Evolutionary conservation across 169 alveolate genomes (phyloP).

Genomic region (Plasmodium fragile): DNA sequence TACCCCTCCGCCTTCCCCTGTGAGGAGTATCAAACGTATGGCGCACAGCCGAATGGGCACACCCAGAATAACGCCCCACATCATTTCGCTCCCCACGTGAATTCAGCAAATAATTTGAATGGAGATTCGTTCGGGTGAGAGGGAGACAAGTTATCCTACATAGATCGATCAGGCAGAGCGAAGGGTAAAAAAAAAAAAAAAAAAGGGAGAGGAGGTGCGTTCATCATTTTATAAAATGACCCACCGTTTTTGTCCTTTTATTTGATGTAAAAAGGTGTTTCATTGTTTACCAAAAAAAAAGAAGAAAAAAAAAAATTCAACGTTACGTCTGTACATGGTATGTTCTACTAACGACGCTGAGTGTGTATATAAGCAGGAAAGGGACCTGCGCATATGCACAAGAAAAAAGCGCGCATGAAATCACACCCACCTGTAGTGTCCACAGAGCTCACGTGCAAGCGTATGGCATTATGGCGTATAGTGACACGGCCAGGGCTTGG

Average conservation of each 20-base stretch:
- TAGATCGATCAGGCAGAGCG: not conserved
- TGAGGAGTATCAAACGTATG: not conserved
- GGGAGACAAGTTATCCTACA: not conserved
- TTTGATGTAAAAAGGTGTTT: not conserved
- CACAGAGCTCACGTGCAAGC: not conserved
- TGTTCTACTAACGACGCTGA: not conserved
- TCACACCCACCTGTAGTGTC: not conserved
- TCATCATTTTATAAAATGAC: not conserved
- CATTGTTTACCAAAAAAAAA: not conserved
- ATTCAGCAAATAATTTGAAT: not conserved
- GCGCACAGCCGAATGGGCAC: not conserved
- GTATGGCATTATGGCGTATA: not conserved
- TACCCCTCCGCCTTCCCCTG: not conserved
- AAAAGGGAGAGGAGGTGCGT: not conserved
- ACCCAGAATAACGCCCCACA: not conserved
- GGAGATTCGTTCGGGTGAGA: not conserved
- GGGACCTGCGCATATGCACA: not conserved
- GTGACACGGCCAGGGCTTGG: not conserved
- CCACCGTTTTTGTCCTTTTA: not conserved
- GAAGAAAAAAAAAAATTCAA: not conserved
- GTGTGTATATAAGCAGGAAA: not conserved
- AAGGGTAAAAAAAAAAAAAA: not conserved
- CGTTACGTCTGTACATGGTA: not conserved
- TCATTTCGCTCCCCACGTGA: not conserved
- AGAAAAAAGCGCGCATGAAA: not conserved